A percentile compares a stretch with the other conserved stretches of the same genome.
Conservation (phyloP, 768 basidiomycete species). For the Holtermannia corniformis region DNA sequence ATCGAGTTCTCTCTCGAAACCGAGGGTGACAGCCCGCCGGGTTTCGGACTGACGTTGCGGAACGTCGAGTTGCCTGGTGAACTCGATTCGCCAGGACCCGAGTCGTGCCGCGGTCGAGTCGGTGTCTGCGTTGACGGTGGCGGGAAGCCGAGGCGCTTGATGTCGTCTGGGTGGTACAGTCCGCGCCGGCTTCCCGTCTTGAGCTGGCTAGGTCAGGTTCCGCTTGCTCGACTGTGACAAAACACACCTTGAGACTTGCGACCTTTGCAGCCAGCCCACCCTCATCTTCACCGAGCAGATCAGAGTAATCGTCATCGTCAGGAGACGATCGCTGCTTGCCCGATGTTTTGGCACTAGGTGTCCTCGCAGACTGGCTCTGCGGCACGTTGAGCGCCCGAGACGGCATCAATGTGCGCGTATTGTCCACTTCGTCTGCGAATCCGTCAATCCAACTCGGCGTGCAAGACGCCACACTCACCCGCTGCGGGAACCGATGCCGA, state of each 20-base stretch:
- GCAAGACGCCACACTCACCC: too few species aligned
- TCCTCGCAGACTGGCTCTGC: too few species aligned
- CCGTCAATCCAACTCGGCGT: too few species aligned
- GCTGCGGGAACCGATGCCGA: too few species aligned
- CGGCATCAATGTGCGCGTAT: not conserved
- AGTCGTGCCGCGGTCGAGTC: not conserved
- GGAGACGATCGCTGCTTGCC: too few species aligned
- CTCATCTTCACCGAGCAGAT: constrained; percentile 73
- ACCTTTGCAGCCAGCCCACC: constrained; percentile 63
- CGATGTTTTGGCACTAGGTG: too few species aligned
- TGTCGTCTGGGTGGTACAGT: constrained; percentile 30
- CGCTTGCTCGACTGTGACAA: not conserved
- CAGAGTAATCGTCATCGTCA: constrained; percentile 80
- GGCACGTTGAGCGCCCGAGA: not conserved
- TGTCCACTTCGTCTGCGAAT: not conserved
- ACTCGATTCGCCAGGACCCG: not conserved
- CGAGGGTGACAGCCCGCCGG: constrained; percentile 17
- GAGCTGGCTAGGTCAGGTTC: constrained; percentile 10
- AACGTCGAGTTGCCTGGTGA: not conserved
- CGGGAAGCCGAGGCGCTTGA: constrained; percentile 3
- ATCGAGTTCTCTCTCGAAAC: constrained; percentile 21
- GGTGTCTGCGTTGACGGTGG: not conserved
- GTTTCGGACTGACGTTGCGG: constrained; percentile 4
- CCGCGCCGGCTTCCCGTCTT: constrained; percentile 19
- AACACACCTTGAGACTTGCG: constrained; percentile 65